Evolutionary conservation across 1,139 yeast genomes (phyloP).

Genomic region (Oligophagozyma castellii): DNA sequence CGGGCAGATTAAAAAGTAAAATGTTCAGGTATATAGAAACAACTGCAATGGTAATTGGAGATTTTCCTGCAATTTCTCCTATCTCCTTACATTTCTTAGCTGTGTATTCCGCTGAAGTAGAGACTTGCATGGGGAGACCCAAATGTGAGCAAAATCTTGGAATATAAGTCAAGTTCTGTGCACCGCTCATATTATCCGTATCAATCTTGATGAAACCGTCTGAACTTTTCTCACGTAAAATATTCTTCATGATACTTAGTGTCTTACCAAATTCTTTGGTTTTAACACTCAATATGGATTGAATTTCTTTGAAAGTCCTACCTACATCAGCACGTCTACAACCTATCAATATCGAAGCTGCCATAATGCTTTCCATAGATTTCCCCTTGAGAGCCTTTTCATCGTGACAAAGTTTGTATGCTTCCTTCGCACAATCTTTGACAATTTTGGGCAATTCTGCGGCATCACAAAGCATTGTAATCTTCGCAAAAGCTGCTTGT

Average conservation of each 20-base stretch:
- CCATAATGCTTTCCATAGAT: conserved; percentile 89
- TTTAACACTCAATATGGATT: conserved; percentile 91
- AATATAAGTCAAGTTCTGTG: conserved; percentile 89
- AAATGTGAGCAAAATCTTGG: conserved; percentile 93
- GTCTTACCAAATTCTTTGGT: conserved; percentile 87
- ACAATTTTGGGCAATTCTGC: conserved; percentile 89
- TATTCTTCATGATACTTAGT: conserved; percentile 65
- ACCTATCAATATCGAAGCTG: conserved; percentile 89
- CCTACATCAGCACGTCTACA: conserved; percentile 92
- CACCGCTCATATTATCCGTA: conserved; percentile 56
- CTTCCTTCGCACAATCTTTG: conserved; percentile 96
- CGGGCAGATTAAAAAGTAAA: conserved; percentile 57
- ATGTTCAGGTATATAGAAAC: conserved; percentile 94
- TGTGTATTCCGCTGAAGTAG: conserved; percentile 87
- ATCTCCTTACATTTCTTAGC: conserved; percentile 82
- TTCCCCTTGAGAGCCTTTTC: conserved; percentile 81
- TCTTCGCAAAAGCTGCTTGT: conserved; percentile 80
- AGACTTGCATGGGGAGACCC: conserved; percentile 72
- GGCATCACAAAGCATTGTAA: conserved; percentile 94
- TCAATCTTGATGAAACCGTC: conserved; percentile 27
- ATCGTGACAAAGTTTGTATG: conserved; percentile 82
- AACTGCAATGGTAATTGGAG: conserved; percentile 96
- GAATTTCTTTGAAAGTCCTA: conserved; percentile 88
- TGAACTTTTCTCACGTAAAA: conserved; percentile 53
- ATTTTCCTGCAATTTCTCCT: conserved; percentile 91